A percentile compares a stretch with the other conserved stretches of the same genome.
Evolutionary conservation across 768 basidiomycete species (phyloP).

Genomic region (Royoungia palumana): DNA sequence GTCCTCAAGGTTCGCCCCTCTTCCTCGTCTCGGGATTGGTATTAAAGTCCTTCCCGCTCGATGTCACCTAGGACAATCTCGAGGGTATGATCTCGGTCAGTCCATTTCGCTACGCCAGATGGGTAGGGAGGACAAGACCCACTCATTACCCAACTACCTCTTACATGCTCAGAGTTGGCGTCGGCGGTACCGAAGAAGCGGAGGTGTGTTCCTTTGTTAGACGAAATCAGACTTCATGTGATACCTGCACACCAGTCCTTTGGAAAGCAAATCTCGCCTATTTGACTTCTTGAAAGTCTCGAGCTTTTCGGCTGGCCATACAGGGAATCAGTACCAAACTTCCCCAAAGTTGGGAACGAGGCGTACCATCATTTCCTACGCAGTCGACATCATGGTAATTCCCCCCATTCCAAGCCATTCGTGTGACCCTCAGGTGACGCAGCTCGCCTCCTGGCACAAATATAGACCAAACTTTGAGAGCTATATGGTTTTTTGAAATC

Average conservation of each 20-base stretch:
- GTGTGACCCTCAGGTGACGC: constrained; percentile 58
- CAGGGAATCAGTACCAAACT: constrained; percentile 26
- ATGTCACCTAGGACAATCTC: constrained; percentile 35
- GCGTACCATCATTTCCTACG: constrained; percentile 47
- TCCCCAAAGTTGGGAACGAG: constrained; percentile 48
- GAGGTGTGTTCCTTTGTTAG: constrained; percentile 53
- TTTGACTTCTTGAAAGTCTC: constrained; percentile 31
- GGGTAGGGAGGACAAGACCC: constrained; percentile 56
- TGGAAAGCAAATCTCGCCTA: constrained; percentile 29
- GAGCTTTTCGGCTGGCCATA: constrained; percentile 13
- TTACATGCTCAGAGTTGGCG: constrained; percentile 20
- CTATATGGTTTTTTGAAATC: too few relatives aligned
- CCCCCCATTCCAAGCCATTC: constrained; percentile 49
- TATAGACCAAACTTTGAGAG: constrained; percentile 22
- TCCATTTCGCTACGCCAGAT: constrained; percentile 30
- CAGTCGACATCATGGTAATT: constrained; percentile 40
- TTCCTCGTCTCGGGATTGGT: constrained; percentile 66
- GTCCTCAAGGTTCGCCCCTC: constrained; percentile 65
- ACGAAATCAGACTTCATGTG: constrained; percentile 69
- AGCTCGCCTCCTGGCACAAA: constrained; percentile 29
- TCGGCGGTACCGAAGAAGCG: constrained; percentile 7
- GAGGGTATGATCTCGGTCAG: not conserved
- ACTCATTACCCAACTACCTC: too few relatives aligned
- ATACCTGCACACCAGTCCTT: constrained; percentile 20
- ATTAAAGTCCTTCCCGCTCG: constrained; percentile 60